These are phyloP conservation scores for Spiromastix sp. DNA, from an alignment of 2,329 filamentous ascomycete species.

Conservation along the genomic window DNA sequence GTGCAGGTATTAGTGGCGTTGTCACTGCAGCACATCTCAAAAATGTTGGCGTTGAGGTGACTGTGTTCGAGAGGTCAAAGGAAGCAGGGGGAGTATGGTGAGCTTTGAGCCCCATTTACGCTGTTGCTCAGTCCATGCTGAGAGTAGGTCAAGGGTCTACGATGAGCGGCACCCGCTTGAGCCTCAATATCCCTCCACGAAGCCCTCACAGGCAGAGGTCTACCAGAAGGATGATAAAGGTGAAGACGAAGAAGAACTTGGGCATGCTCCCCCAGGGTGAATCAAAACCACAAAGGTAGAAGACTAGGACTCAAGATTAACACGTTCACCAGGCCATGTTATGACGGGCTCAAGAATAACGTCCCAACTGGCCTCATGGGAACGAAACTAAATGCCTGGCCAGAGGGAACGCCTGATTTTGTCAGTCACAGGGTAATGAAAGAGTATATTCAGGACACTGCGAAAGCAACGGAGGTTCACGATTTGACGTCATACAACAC, in stretches of 20 bases:
- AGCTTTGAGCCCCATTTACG: slow-evolving; percentile 9
- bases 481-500: slow-evolving; percentile 46
- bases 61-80: slow-evolving; percentile 44
- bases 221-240: slow-evolving; percentile 11
- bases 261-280: slow-evolving; percentile 43
- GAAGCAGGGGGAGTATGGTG: slow-evolving; percentile 49
- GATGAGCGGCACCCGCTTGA: slow-evolving; percentile 41
- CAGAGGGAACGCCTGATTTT: slow-evolving; percentile 48
- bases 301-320: slow-evolving; percentile 9
- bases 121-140: neutral
- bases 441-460: slow-evolving; percentile 52
- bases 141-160: slow-evolving; percentile 31
- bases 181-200: slow-evolving; percentile 34
- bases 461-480: slow-evolving; percentile 40
- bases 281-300: too few relatives aligned
- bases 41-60: slow-evolving; percentile 37
- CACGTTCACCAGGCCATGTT: slow-evolving; percentile 35
- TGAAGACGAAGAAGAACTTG: slow-evolving; percentile 8
- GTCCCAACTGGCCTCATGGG: slow-evolving; percentile 42
- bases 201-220: slow-evolving; percentile 26
- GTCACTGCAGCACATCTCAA: slow-evolving; percentile 38
- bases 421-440: slow-evolving; percentile 48
- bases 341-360: slow-evolving; percentile 44
- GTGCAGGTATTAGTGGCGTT: slow-evolving; percentile 43
- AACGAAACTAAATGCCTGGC: slow-evolving; percentile 44